Evolutionary conservation across 116 monocot genomes (phyloP).

Genomic region (Thalassia testudinum): DNA sequence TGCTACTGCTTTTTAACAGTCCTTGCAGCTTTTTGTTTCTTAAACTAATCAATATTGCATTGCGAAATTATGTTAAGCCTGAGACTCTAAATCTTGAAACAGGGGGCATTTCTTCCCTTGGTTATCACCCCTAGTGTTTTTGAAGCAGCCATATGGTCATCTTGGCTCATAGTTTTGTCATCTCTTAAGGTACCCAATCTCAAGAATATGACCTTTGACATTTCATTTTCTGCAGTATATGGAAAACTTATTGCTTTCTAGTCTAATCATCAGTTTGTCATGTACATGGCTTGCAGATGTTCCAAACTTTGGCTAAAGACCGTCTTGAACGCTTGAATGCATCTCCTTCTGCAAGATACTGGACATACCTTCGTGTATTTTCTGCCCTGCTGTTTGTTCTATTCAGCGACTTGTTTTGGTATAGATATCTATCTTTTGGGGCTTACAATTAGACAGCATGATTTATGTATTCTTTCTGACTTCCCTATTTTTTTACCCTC

Average conservation of each 20-base stretch:
- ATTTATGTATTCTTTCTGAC: too few species aligned
- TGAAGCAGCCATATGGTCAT: conserved; percentile 57
- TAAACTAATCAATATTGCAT: too few species aligned
- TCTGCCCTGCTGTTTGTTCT: conserved; percentile 80
- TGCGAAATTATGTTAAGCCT: too few species aligned
- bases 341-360: conserved; percentile 69
- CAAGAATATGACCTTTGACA: neutral
- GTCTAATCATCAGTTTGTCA: too few species aligned
- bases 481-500: too few species aligned
- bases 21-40: too few species aligned
- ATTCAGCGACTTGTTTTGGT: conserved; percentile 75
- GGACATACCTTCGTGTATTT: conserved; percentile 76
- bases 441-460: too few species aligned
- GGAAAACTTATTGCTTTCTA: too few species aligned
- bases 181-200: conserved; percentile 55
- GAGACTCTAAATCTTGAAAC: neutral
- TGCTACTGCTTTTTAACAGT: too few species aligned
- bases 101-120: conserved; percentile 90
- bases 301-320: conserved; percentile 85
- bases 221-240: too few species aligned
- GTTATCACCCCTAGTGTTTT: conserved; percentile 68
- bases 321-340: conserved; percentile 92
- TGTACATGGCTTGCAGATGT: conserved; percentile 44
- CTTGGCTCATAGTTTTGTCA: conserved; percentile 69
- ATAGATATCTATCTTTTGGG: neutral